Evolutionary conservation across 352 stramenopile genomes (phyloP).

Genomic region (Phytopythium cucurbitacearum): DNA sequence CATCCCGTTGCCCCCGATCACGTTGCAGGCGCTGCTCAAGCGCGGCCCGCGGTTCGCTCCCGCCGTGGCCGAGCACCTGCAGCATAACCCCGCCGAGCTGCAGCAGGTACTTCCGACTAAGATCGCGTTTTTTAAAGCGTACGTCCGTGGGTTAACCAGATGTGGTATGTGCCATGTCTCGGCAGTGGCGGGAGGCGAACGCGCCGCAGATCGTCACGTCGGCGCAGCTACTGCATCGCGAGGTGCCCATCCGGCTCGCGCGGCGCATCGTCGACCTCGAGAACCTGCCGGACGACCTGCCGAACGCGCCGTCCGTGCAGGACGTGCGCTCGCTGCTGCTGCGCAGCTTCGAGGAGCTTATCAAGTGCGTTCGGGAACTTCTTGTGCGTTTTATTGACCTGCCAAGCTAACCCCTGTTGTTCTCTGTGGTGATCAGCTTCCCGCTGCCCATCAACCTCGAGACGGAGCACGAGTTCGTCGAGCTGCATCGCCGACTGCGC

Average conservation of each 20-base stretch:
- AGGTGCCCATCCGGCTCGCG: slow-evolving; percentile 76
- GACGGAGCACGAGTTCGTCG: slow-evolving; percentile 52
- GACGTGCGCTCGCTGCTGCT: slow-evolving; percentile 60
- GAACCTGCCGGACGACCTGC: slow-evolving; percentile 70
- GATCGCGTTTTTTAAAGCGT: background rate
- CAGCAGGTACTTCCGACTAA: slow-evolving; percentile 13
- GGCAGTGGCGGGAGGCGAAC: slow-evolving; percentile 61
- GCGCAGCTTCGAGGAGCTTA: slow-evolving; percentile 70
- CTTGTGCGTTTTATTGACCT: background rate
- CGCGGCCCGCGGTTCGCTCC: slow-evolving; percentile 48
- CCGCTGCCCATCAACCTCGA: slow-evolving; percentile 54
- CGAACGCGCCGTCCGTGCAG: slow-evolving; percentile 51
- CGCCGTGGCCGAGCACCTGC: slow-evolving; percentile 42
- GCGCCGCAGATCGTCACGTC: slow-evolving; percentile 70
- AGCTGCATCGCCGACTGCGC: slow-evolving; percentile 51
- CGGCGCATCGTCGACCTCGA: slow-evolving; percentile 81
- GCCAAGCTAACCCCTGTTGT: background rate
- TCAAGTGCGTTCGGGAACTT: slow-evolving; percentile 9
- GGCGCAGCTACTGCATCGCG: slow-evolving; percentile 69
- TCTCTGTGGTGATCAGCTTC: slow-evolving; percentile 14
- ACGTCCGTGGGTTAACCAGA: background rate
- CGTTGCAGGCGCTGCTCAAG: slow-evolving; percentile 69
- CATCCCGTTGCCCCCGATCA: slow-evolving; percentile 76
- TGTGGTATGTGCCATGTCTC: too few species aligned
- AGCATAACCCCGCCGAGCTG: slow-evolving; percentile 41